phyloP scores from a whole-genome alignment of 495 filamentous ascomycete species.

The Neurospora africana region DNA sequence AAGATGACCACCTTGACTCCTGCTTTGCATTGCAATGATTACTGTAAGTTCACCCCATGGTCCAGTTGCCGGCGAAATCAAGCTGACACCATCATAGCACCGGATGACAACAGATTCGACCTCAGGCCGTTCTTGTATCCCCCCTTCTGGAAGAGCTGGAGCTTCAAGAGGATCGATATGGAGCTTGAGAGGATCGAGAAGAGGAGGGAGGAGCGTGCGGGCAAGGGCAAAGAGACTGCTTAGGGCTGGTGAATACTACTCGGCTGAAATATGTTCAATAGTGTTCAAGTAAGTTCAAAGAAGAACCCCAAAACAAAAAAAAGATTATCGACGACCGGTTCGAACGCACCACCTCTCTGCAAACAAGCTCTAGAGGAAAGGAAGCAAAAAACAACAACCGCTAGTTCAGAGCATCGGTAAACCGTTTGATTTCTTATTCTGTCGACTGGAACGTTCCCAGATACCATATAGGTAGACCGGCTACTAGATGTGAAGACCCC shows the following conservation, averaged over 20 bases:
- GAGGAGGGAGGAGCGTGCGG: constrained; percentile 20
- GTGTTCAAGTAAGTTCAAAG: neutral
- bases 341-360: neutral
- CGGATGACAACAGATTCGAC: constrained; percentile 46
- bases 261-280: neutral
- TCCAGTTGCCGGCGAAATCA: neutral
- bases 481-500: neutral
- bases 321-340: neutral
- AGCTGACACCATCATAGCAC: constrained; percentile 8
- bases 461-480: neutral
- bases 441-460: neutral
- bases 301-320: neutral
- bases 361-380: neutral
- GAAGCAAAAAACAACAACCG: neutral
- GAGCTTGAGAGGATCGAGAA: constrained; percentile 24
- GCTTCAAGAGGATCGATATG: constrained; percentile 44
- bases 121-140: constrained; percentile 53
- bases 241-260: neutral
- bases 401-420: neutral
- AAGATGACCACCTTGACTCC: constrained; percentile 61
- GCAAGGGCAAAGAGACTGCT: constrained; percentile 1
- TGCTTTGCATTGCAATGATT: constrained; percentile 28
- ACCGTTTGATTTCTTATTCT: neutral
- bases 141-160: constrained; percentile 34
- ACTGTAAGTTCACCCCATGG: constrained; percentile 10